Percentiles rank a stretch among this genome's conserved stretches.
Evolutionary conservation across 371 early-diverging fungal genomes (phyloP).

Genomic region (Zychaea mexicana): DNA sequence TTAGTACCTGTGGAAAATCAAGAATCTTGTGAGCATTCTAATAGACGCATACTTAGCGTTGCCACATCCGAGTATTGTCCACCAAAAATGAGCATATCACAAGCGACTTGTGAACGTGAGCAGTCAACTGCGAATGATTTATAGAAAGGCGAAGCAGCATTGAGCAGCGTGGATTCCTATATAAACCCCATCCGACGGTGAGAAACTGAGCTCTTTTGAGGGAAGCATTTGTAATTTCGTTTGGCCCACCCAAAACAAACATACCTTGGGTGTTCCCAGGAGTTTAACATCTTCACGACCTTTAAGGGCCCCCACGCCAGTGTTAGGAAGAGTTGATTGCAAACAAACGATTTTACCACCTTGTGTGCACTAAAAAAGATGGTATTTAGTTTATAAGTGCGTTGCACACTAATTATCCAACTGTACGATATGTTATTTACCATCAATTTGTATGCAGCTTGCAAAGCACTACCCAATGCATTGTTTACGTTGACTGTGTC

Average conservation of each 20-base stretch:
- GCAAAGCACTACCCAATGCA: slow-evolving; percentile 86
- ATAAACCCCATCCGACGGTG: too few relatives aligned
- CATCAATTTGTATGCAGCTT: slow-evolving; percentile 83
- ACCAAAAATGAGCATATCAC: slow-evolving; percentile 94
- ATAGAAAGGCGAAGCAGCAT: slow-evolving; percentile 88
- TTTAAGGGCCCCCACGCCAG: slow-evolving; percentile 82
- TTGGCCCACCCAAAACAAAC: neutral
- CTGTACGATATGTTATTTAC: slow-evolving; percentile 30
- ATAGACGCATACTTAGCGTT: slow-evolving; percentile 75
- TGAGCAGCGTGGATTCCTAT: slow-evolving; percentile 79
- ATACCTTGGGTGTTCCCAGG: slow-evolving; percentile 78
- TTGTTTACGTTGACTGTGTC: slow-evolving; percentile 74
- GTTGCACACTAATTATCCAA: neutral
- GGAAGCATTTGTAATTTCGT: too few relatives aligned
- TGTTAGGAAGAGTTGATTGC: slow-evolving; percentile 82
- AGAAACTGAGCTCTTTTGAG: too few relatives aligned
- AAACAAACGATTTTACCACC: slow-evolving; percentile 93
- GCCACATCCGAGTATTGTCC: slow-evolving; percentile 91
- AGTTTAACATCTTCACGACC: slow-evolving; percentile 85
- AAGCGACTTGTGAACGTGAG: slow-evolving; percentile 87
- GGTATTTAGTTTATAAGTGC: too few relatives aligned
- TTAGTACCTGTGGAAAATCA: too few relatives aligned
- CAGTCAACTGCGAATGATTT: slow-evolving; percentile 94
- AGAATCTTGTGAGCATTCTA: too few relatives aligned
- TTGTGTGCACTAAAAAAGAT: slow-evolving; percentile 50